Conservation (phyloP, 2,329 filamentous ascomycete genomes). For the Hymenoscyphus salicellus region DNA sequence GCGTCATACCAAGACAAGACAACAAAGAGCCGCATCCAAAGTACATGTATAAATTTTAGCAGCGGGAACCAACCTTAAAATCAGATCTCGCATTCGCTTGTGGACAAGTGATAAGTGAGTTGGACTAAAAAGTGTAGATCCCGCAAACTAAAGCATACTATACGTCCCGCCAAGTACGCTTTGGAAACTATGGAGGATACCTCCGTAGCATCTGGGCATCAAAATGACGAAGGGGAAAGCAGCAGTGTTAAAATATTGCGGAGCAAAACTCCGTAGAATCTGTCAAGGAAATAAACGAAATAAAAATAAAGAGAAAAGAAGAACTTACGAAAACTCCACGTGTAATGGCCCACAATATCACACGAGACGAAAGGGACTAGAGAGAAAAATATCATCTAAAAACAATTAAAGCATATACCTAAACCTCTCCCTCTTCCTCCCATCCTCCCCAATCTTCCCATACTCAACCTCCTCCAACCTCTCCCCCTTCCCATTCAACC, state of each 20-base stretch:
- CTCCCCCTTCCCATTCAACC: slow-evolving; percentile 24
- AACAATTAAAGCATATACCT: slow-evolving; percentile 5
- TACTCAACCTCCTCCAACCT: slow-evolving; percentile 13
- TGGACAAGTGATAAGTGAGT: not conserved
- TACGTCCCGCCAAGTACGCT: too few species aligned
- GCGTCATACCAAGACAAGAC: not conserved
- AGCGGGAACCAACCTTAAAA: not conserved
- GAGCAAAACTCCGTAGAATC: too few species aligned
- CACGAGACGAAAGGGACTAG: not conserved
- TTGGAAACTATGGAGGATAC: too few species aligned
- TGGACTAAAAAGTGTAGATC: too few species aligned
- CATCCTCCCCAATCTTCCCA: slow-evolving; percentile 22
- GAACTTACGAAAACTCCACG: not conserved
- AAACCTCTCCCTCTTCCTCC: not conserved
- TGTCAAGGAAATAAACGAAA: too few species aligned
- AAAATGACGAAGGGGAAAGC: too few species aligned
- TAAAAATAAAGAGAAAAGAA: not conserved
- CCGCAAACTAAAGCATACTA: too few species aligned
- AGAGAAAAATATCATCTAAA: not conserved
- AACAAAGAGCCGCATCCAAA: too few species aligned
- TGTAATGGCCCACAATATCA: not conserved
- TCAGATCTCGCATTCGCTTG: not conserved
- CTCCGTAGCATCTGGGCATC: too few species aligned
- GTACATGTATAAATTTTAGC: too few species aligned
- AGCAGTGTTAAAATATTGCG: too few species aligned